Evolutionary conservation across 2,329 filamentous ascomycete species (phyloP).

Genomic region (Aspergillus transmontanensis): DNA sequence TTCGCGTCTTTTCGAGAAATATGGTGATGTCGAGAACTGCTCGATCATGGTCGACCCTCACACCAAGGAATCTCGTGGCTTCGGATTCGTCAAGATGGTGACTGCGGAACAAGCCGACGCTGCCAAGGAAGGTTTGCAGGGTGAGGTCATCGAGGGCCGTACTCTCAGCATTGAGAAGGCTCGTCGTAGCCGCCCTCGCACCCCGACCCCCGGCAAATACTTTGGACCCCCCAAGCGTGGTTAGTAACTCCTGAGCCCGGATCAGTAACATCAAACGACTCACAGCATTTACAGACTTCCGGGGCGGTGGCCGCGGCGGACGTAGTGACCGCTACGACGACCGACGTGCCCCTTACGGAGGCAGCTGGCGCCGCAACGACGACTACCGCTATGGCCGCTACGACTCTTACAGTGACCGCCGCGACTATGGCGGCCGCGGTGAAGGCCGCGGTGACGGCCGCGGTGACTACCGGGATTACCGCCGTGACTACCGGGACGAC

Average conservation of each 20-base stretch:
- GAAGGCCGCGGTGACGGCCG: constrained; percentile 35
- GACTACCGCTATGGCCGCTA: constrained; percentile 47
- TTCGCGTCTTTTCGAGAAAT: constrained; percentile 95
- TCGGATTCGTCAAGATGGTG: constrained; percentile 99
- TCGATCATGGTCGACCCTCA: constrained; percentile 99
- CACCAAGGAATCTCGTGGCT: constrained; percentile 96
- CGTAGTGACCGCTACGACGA: constrained; percentile 56
- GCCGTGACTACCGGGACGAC: constrained; percentile 45
- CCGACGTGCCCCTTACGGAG: constrained; percentile 54
- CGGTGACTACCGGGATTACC: constrained; percentile 51
- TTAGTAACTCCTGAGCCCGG: constrained; percentile 51
- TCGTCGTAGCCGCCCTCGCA: constrained; percentile 89
- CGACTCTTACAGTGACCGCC: constrained; percentile 51
- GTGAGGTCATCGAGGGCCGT: constrained; percentile 91
- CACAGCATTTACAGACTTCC: constrained; percentile 31
- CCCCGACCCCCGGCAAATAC: constrained; percentile 97
- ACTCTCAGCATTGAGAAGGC: constrained; percentile 99
- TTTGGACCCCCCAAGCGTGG: constrained; percentile 97
- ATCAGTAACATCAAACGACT: not conserved
- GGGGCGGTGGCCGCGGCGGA: constrained; percentile 45
- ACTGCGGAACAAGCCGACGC: constrained; percentile 94
- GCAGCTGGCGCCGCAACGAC: constrained; percentile 51
- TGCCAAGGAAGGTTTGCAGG: constrained; percentile 93
- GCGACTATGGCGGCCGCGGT: constrained; percentile 51
- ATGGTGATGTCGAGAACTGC: constrained; percentile 97